These are phyloP conservation scores for Aspergillus olivimuriae DNA, from an alignment of 495 filamentous ascomycete genomes.

Conservation along the genomic window DNA sequence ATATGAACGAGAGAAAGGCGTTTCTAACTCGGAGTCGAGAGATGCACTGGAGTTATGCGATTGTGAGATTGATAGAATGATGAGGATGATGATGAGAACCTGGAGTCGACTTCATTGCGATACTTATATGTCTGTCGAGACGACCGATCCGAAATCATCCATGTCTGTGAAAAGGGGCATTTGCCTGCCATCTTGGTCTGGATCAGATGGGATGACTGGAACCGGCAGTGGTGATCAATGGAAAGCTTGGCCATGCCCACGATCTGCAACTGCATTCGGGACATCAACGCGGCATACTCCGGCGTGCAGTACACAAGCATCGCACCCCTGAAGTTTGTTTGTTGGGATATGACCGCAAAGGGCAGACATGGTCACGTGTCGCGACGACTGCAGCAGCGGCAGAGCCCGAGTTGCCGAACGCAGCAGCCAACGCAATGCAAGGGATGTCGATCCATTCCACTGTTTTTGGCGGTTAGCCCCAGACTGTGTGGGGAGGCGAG, in stretches of 20 bases:
- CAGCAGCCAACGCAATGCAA: not conserved
- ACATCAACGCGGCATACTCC: not conserved
- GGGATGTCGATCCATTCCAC: constrained; percentile 3
- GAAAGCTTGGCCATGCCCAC: not conserved
- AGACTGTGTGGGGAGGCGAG: not conserved
- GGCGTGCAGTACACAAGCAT: not conserved
- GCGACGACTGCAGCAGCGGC: not conserved
- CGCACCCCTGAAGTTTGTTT: not conserved
- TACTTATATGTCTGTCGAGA: not conserved
- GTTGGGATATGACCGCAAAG: not conserved
- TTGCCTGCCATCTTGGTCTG: not conserved
- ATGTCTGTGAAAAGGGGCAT: too few relatives aligned
- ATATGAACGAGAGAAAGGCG: not conserved
- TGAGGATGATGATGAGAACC: not conserved
- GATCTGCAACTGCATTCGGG: not conserved
- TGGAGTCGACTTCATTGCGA: not conserved
- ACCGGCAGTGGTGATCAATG: not conserved
- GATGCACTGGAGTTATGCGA: not conserved
- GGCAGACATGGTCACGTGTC: not conserved
- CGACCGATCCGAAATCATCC: not conserved
- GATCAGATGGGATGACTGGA: not conserved
- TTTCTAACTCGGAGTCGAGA: not conserved
- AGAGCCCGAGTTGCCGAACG: not conserved
- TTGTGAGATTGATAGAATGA: not conserved
- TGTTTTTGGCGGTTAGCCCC: too few relatives aligned